Evolutionary conservation across 1,284 basidiomycete species (phyloP).

Genomic region (Singerocomus rubriflavus): DNA sequence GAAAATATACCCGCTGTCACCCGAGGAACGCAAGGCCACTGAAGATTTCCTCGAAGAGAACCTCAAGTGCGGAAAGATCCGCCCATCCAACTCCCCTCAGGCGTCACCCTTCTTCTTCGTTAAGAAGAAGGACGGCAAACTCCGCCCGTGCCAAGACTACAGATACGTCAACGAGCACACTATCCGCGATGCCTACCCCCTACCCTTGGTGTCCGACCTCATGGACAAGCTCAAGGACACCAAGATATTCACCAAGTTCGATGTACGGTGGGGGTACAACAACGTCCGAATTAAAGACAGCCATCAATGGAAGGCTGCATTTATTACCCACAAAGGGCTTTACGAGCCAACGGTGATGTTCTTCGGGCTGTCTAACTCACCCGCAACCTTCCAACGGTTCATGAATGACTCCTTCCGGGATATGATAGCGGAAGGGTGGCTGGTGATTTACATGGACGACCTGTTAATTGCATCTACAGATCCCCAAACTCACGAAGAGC

Average conservation of each 20-base stretch:
- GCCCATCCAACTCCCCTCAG: too few species aligned
- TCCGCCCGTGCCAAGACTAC: neutral
- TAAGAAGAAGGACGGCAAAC: neutral
- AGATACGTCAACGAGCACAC: neutral
- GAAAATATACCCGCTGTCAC: too few species aligned
- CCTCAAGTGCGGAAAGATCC: too few species aligned
- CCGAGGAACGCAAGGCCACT: too few species aligned
- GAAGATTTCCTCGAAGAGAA: too few species aligned
- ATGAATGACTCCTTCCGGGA: slow-evolving; percentile 20
- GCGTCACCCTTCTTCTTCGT: neutral
- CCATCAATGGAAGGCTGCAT: slow-evolving; percentile 16
- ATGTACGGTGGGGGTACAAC: slow-evolving; percentile 1
- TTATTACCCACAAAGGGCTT: neutral
- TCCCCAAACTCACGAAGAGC: neutral
- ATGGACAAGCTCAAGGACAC: slow-evolving; percentile 24
- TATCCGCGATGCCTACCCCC: neutral
- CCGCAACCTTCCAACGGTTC: slow-evolving; percentile 22
- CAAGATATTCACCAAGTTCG: slow-evolving; percentile 20
- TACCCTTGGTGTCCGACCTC: slow-evolving; percentile 32
- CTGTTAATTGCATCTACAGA: slow-evolving; percentile 17
- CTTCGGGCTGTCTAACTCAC: slow-evolving; percentile 35
- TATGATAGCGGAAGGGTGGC: slow-evolving; percentile 5
- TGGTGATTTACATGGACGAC: slow-evolving; percentile 23
- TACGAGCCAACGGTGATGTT: slow-evolving; percentile 39
- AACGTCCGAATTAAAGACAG: slow-evolving; percentile 20